phyloP scores from a whole-genome alignment of 208 protist genomes.

The Lotmaria passim region DNA sequence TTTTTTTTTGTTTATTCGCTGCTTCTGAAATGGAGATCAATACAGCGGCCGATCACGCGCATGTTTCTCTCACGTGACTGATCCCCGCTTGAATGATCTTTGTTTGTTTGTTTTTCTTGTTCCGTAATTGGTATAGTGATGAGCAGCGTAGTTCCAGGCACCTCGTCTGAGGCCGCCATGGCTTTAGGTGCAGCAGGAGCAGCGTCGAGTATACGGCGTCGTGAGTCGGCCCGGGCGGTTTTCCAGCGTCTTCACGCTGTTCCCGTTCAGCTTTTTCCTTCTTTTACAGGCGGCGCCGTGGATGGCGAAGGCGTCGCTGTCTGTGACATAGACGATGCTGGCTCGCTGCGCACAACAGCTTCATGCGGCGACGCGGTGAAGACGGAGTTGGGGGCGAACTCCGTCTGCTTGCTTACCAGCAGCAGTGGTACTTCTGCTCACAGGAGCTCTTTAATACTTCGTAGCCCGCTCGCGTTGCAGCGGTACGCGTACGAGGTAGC shows the following conservation, averaged over 20 bases:
- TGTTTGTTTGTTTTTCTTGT: neutral
- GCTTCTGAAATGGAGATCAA: too few species aligned
- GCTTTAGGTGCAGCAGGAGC: too few species aligned
- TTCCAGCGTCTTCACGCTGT: constrained; percentile 57
- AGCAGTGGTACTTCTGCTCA: neutral
- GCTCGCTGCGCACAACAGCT: too few species aligned
- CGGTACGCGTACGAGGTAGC: constrained; percentile 37
- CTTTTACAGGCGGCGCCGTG: neutral
- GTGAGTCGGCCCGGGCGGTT: constrained; percentile 52
- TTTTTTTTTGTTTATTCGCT: too few species aligned
- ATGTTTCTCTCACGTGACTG: too few species aligned
- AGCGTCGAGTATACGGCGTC: constrained; percentile 8
- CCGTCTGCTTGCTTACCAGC: constrained; percentile 25
- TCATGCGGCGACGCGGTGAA: constrained; percentile 1
- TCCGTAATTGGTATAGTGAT: too few species aligned
- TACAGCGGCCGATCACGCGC: too few species aligned
- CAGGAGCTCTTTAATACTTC: too few species aligned
- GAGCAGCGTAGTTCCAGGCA: neutral
- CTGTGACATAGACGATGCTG: too few species aligned
- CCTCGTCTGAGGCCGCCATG: neutral
- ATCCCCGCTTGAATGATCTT: too few species aligned
- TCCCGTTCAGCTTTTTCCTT: constrained; percentile 51
- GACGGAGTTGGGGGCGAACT: constrained; percentile 19
- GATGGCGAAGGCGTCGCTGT: too few species aligned
- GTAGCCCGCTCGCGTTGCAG: constrained; percentile 9